Evolutionary conservation across 208 protist genomes (phyloP).

Genomic region (Acanthamoeba culbertsoni): DNA sequence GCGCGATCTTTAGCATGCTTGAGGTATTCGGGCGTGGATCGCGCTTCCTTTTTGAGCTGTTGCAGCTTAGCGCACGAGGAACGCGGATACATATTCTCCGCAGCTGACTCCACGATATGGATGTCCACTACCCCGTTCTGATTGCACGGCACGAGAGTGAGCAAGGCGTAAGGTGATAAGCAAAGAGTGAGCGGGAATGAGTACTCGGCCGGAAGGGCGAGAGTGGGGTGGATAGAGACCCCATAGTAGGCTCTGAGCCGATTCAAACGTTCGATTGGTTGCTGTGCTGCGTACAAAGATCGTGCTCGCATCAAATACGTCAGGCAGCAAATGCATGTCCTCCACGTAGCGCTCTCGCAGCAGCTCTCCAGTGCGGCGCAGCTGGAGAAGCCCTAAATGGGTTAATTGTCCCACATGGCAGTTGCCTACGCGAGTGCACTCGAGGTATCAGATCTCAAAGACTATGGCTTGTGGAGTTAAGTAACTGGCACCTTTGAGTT

Average conservation of each 20-base stretch:
- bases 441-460: background rate
- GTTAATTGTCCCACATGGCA: constrained; percentile 21
- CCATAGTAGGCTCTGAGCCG: constrained; percentile 38
- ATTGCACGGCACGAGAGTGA: background rate
- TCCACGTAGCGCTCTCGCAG: constrained; percentile 15
- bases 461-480: background rate
- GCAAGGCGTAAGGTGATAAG: background rate
- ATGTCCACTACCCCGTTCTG: background rate
- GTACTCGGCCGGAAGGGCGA: background rate
- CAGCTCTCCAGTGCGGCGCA: background rate
- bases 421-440: background rate
- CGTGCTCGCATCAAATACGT: background rate
- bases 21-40: background rate
- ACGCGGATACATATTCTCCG: constrained; percentile 43
- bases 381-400: background rate
- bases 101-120: background rate
- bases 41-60: background rate
- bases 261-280: constrained; percentile 37
- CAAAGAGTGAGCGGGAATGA: background rate
- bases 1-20: background rate
- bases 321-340: background rate
- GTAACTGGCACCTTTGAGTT: background rate
- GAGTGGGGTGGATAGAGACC: background rate
- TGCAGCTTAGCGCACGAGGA: background rate
- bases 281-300: background rate